These are phyloP conservation scores for Exobasidium cylindrosporum DNA, from an alignment of 1,284 basidiomycete genomes.

Conservation along the genomic window DNA sequence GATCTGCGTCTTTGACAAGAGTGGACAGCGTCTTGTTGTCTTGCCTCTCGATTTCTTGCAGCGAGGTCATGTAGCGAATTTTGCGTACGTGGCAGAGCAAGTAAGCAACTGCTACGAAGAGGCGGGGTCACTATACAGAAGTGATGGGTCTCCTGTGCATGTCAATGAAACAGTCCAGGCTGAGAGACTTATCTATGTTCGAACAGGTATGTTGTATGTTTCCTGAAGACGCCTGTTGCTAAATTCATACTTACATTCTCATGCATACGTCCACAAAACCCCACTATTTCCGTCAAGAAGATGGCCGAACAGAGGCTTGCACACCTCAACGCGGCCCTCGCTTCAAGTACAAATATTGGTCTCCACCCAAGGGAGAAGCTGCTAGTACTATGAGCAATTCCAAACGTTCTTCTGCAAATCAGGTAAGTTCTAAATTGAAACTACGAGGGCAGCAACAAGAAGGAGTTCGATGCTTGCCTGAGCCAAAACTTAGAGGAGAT, in stretches of 20 bases:
- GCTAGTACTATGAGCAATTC: constrained; percentile 15
- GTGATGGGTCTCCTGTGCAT: background rate
- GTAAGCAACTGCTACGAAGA: background rate
- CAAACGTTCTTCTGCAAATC: constrained; percentile 10
- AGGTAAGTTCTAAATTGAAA: background rate
- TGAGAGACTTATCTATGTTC: background rate
- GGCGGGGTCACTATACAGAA: background rate
- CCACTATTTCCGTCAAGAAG: background rate
- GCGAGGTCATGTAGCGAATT: background rate
- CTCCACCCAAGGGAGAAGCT: background rate
- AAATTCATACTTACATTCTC: background rate
- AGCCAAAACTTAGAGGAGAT: too few species aligned
- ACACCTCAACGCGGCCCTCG: constrained; percentile 10
- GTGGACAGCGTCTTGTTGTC: background rate
- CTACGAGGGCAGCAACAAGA: too few species aligned
- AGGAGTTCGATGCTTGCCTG: too few species aligned
- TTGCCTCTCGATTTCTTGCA: background rate
- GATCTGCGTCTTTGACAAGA: background rate
- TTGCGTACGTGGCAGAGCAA: background rate
- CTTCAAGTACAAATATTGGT: constrained; percentile 10
- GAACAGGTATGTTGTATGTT: background rate
- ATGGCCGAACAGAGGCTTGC: constrained; percentile 1
- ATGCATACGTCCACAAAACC: too few species aligned
- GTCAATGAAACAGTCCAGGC: background rate
- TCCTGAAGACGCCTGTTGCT: background rate